phyloP scores from a whole-genome alignment of 2,329 filamentous ascomycete species.

The Thelonectria blattea region DNA sequence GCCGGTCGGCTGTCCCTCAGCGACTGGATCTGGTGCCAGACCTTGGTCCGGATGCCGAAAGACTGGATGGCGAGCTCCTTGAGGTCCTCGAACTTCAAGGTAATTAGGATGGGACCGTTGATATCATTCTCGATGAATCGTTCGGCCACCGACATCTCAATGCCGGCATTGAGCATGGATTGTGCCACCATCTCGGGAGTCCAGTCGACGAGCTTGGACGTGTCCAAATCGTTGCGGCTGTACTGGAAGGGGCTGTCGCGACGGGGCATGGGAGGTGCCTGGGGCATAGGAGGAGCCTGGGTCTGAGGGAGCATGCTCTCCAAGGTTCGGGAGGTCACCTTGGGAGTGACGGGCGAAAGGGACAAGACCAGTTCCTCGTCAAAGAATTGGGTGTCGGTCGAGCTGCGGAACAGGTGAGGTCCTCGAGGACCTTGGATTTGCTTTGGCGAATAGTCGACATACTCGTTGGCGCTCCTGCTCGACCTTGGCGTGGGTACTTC shows the following conservation, averaged over 20 bases:
- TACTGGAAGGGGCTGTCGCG: conserved; percentile 62
- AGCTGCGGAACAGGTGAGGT: conserved; percentile 84
- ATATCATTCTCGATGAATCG: conserved; percentile 94
- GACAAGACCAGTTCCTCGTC: conserved; percentile 64
- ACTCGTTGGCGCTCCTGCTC: conserved; percentile 63
- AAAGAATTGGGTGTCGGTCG: conserved; percentile 53
- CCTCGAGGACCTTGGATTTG: conserved; percentile 81
- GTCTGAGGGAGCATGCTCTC: conserved; percentile 35
- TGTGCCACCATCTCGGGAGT: conserved; percentile 78
- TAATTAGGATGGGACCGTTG: conserved; percentile 82
- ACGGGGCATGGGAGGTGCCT: conserved; percentile 26
- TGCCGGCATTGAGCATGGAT: conserved; percentile 84
- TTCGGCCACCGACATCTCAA: conserved; percentile 78
- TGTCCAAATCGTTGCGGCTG: conserved; percentile 63
- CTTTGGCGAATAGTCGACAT: conserved; percentile 66
- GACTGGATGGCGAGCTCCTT: conserved; percentile 82
- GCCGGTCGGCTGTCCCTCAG: conserved; percentile 63
- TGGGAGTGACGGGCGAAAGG: conserved; percentile 76
- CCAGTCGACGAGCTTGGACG: conserved; percentile 68
- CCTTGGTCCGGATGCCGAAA: conserved; percentile 78
- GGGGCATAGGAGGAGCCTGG: conserved; percentile 7
- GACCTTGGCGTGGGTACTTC: conserved; percentile 81
- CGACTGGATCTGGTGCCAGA: conserved; percentile 80
- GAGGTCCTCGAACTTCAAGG: conserved; percentile 89
- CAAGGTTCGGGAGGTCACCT: conserved; percentile 52